A percentile compares a stretch with the other conserved stretches of the same genome.
Conservation (phyloP, 169 alveolate species). For the Plasmodium falciparum region DNA sequence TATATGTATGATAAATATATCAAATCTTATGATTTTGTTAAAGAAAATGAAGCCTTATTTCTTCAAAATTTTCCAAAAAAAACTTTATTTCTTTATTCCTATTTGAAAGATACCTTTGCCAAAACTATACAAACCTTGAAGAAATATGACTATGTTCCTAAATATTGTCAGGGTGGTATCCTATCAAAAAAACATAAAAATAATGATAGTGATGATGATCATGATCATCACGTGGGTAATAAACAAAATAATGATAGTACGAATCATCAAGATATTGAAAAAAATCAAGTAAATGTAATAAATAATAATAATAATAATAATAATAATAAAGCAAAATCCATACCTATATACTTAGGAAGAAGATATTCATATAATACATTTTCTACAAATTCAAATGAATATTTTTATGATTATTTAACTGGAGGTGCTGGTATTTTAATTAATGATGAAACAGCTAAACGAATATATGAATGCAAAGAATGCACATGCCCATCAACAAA, state of each 20-base stretch:
- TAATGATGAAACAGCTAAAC: slow-evolving; percentile 40
- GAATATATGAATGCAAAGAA: slow-evolving; percentile 27
- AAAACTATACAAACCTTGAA: slow-evolving; percentile 20
- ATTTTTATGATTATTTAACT: slow-evolving; percentile 23
- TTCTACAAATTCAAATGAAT: background rate
- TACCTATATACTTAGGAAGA: slow-evolving; percentile 48
- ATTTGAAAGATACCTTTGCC: slow-evolving; percentile 9
- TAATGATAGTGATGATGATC: too few species aligned
- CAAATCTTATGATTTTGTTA: slow-evolving; percentile 20
- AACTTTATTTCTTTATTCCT: slow-evolving; percentile 12
- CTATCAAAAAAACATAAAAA: background rate
- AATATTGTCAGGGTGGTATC: slow-evolving; percentile 16
- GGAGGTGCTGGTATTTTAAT: slow-evolving; percentile 69
- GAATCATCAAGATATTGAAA: background rate
- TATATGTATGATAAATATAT: slow-evolving; percentile 52
- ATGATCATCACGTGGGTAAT: too few species aligned
- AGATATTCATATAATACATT: slow-evolving; percentile 23
- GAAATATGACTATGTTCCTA: slow-evolving; percentile 37
- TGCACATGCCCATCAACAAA: slow-evolving; percentile 9
- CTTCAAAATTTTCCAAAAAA: slow-evolving; percentile 22
- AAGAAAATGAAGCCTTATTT: slow-evolving; percentile 13
- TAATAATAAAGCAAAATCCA: background rate
- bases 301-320: background rate
- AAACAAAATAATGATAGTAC: too few species aligned
- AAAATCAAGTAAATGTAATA: background rate